A percentile compares a stretch with the other conserved stretches of the same genome.
These are phyloP conservation scores for Clonostachys solani DNA, from an alignment of 2,329 filamentous ascomycete species.

Conservation along the genomic window DNA sequence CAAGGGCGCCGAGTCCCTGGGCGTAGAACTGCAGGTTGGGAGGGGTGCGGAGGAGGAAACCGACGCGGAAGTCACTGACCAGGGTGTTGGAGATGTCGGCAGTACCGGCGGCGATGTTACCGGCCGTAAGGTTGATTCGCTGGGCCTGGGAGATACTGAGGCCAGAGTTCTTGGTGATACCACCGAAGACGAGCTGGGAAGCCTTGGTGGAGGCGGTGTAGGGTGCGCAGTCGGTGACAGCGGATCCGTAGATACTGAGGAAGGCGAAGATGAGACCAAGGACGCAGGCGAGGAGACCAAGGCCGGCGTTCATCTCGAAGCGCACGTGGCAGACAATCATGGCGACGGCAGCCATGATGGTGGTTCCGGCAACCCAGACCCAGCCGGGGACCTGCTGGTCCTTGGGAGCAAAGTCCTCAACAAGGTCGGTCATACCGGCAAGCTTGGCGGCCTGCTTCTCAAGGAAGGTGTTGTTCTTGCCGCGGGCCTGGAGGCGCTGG, in stretches of 20 bases:
- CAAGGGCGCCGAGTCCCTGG: slow-evolving; percentile 56
- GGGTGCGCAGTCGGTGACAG: slow-evolving; percentile 56
- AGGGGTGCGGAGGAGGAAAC: slow-evolving; percentile 62
- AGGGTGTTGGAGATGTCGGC: slow-evolving; percentile 49
- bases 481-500: slow-evolving; percentile 18
- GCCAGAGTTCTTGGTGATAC: slow-evolving; percentile 49
- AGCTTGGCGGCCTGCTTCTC: slow-evolving; percentile 27
- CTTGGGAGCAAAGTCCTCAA: slow-evolving; percentile 33
- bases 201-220: slow-evolving; percentile 65
- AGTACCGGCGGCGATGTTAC: slow-evolving; percentile 50
- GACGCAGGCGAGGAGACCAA: slow-evolving; percentile 49
- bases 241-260: slow-evolving; percentile 42
- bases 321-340: slow-evolving; percentile 45
- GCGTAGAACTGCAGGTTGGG: slow-evolving; percentile 64
- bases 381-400: slow-evolving; percentile 46
- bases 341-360: slow-evolving; percentile 45
- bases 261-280: slow-evolving; percentile 56
- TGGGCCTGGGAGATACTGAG: slow-evolving; percentile 48
- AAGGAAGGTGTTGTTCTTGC: slow-evolving; percentile 22
- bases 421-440: slow-evolving; percentile 18
- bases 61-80: slow-evolving; percentile 62
- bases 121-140: slow-evolving; percentile 61
- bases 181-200: slow-evolving; percentile 64
- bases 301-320: slow-evolving; percentile 52
- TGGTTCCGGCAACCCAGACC: slow-evolving; percentile 44